phyloP scores from a whole-genome alignment of 257 asterid species.

The Salvia splendens region DNA sequence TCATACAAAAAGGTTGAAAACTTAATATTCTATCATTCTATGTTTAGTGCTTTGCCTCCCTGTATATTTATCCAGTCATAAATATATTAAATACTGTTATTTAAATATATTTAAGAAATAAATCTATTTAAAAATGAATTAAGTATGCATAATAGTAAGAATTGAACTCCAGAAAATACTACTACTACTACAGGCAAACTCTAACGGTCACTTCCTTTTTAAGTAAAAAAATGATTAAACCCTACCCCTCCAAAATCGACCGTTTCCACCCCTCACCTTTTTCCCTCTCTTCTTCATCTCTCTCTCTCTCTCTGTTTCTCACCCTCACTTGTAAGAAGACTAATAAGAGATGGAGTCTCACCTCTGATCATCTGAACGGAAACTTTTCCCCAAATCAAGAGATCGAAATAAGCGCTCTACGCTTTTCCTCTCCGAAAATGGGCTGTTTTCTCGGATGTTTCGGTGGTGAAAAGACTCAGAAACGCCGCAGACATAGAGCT shows the following conservation, averaged over 20 bases:
- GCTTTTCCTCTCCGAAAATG: conserved; percentile 40
- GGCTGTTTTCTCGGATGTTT: conserved; percentile 92
- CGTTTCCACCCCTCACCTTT: conserved; percentile 38
- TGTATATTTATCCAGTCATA: too few relatives aligned
- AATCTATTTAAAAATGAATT: too few relatives aligned
- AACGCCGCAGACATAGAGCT: conserved; percentile 42
- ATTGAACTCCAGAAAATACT: too few relatives aligned
- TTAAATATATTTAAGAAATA: too few relatives aligned
- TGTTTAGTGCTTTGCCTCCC: too few relatives aligned
- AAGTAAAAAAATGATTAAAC: conserved; percentile 33
- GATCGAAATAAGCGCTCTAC: not conserved
- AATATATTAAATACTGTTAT: too few relatives aligned
- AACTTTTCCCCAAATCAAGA: conserved; percentile 26
- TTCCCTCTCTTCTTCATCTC: conserved; percentile 32
- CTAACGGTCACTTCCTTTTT: conserved; percentile 58
- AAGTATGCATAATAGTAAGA: too few relatives aligned
- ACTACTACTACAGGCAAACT: conserved; percentile 30
- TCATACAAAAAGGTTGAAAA: too few relatives aligned
- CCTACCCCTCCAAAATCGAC: conserved; percentile 55
- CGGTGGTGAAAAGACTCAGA: conserved; percentile 64
- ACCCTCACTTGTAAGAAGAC: conserved; percentile 22
- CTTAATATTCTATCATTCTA: too few relatives aligned
- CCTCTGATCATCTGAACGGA: conserved; percentile 30
- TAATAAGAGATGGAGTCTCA: conserved; percentile 34
- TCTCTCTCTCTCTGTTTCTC: conserved; percentile 25